A percentile compares a stretch with the other conserved stretches of the same genome.
phyloP scores from a whole-genome alignment of 345 rosid genomes.

The Isatis tinctoria region DNA sequence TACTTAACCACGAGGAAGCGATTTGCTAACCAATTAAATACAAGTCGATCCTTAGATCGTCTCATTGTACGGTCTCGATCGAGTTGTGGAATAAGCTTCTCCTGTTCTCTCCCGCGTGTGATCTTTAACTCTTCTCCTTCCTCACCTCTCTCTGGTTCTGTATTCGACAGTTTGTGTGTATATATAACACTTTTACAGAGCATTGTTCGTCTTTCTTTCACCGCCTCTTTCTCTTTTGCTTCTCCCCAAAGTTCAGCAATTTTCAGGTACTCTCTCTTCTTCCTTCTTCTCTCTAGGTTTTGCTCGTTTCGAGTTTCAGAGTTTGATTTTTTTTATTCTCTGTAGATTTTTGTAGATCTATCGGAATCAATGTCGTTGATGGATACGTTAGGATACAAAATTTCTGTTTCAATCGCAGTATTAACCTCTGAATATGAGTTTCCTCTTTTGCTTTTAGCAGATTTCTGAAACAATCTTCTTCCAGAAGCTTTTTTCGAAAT shows the following conservation, averaged over 20 bases:
- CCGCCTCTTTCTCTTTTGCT: conserved; percentile 24
- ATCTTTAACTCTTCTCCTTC: conserved; percentile 9
- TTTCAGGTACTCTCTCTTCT: conserved; percentile 20
- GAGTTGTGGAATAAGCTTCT: not conserved
- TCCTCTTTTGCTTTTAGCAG: no score
- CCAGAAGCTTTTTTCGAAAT: conserved; percentile 13
- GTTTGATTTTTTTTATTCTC: not conserved
- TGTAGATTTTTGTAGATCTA: not conserved
- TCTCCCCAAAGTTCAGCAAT: not conserved
- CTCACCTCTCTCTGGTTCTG: conserved; percentile 12
- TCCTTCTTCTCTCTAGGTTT: no score
- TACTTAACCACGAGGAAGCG: conserved; percentile 1
- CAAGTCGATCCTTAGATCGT: not conserved
- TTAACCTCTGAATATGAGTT: no score
- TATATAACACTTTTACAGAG: not conserved
- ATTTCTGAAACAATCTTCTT: conserved; percentile 9
- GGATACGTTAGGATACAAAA: no score
- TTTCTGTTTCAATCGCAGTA: not conserved
- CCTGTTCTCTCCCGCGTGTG: conserved; percentile 5
- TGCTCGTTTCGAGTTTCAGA: no score
- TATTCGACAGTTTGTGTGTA: not conserved
- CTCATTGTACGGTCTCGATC: not conserved
- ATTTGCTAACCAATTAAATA: conserved; percentile 7
- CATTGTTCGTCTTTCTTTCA: conserved; percentile 20
- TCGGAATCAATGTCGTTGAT: not conserved